Evolutionary conservation across 2,329 filamentous ascomycete genomes (phyloP).

Genomic region (Tolypocladium ovalisporum): DNA sequence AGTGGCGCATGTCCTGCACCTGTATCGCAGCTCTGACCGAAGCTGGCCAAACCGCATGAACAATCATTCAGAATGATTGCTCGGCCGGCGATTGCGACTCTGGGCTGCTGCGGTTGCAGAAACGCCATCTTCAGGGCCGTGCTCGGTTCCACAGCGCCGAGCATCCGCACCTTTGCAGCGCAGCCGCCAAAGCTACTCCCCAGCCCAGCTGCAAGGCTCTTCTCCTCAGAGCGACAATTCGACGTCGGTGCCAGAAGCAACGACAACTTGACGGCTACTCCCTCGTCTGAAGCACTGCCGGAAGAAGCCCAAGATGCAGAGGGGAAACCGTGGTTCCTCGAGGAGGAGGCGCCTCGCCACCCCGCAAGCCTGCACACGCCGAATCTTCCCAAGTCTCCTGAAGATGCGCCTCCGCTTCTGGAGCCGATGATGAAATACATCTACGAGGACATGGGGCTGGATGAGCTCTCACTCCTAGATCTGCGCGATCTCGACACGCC

Average conservation of each 20-base stretch:
- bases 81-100: constrained; percentile 16
- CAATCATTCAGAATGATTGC: constrained; percentile 14
- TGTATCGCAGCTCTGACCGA: not conserved
- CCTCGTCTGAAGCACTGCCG: constrained; percentile 2
- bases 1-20: not conserved
- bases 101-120: constrained; percentile 20
- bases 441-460: constrained; percentile 76
- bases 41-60: not conserved
- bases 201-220: constrained; percentile 11
- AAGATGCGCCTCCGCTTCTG: constrained; percentile 60
- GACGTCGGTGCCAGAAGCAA: not conserved
- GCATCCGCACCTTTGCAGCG: constrained; percentile 12
- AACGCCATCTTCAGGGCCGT: constrained; percentile 18
- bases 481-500: constrained; percentile 76
- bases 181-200: constrained; percentile 8
- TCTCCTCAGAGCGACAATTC: constrained; percentile 7
- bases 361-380: constrained; percentile 35
- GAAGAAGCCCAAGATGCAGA: constrained; percentile 21
- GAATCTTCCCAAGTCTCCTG: constrained; percentile 45
- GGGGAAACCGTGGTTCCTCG: constrained; percentile 72
- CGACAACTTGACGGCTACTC: constrained; percentile 8
- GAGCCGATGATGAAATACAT: constrained; percentile 64
- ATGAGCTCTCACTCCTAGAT: constrained; percentile 71
- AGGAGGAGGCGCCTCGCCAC: constrained; percentile 52
- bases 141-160: constrained; percentile 10